A percentile compares a stretch with the other conserved stretches of the same genome.
These are phyloP conservation scores for Mycogone perniciosa DNA, from an alignment of 2,329 filamentous ascomycete species.

Conservation along the genomic window DNA sequence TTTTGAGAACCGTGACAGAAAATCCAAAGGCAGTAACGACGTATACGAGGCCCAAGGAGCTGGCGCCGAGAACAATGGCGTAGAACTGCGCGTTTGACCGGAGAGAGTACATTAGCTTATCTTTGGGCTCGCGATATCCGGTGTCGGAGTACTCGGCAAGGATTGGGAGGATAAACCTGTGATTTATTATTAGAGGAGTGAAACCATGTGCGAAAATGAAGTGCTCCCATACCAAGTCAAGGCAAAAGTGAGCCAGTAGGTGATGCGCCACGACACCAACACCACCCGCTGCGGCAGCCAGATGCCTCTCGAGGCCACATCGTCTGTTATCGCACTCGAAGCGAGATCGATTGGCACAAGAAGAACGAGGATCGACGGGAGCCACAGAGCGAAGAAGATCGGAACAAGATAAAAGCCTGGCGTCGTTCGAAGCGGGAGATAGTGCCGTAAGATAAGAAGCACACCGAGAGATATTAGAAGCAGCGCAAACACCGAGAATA, in stretches of 20 bases:
- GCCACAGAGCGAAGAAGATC: slow-evolving; percentile 90
- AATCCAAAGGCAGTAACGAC: slow-evolving; percentile 74
- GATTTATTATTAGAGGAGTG: not conserved
- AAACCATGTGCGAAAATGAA: not conserved
- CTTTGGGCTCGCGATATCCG: slow-evolving; percentile 81
- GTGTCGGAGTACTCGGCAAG: slow-evolving; percentile 93
- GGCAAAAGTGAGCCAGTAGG: slow-evolving; percentile 94
- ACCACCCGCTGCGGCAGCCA: slow-evolving; percentile 77
- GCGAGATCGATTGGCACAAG: slow-evolving; percentile 94
- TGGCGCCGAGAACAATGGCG: slow-evolving; percentile 66
- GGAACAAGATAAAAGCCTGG: slow-evolving; percentile 85
- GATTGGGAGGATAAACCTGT: slow-evolving; percentile 81
- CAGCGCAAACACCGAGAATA: slow-evolving; percentile 70
- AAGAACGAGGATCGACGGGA: slow-evolving; percentile 85
- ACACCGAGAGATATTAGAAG: slow-evolving; percentile 68
- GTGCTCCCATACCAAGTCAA: slow-evolving; percentile 68
- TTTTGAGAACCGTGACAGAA: slow-evolving; percentile 67
- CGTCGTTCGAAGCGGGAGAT: slow-evolving; percentile 82
- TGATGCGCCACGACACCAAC: slow-evolving; percentile 86
- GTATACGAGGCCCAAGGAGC: slow-evolving; percentile 70
- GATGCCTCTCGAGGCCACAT: slow-evolving; percentile 67
- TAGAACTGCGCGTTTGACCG: slow-evolving; percentile 86
- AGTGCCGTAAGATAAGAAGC: slow-evolving; percentile 80
- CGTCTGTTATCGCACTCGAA: slow-evolving; percentile 69
- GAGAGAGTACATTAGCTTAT: slow-evolving; percentile 76